A percentile compares a stretch with the other conserved stretches of the same genome.
phyloP scores from a whole-genome alignment of 768 basidiomycete genomes.

The Mycena galericulata region DNA sequence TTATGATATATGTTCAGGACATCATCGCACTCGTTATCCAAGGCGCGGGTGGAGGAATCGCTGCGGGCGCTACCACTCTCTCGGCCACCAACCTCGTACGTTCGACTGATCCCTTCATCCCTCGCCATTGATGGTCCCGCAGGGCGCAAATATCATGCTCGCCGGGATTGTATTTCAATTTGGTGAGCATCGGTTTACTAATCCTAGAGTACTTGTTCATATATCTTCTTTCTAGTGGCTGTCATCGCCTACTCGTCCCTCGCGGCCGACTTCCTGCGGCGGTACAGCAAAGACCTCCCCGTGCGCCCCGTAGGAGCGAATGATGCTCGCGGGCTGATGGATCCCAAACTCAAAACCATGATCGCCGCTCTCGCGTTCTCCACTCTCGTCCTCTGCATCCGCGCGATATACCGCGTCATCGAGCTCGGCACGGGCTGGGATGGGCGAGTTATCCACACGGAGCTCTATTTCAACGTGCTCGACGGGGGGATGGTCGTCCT shows the following conservation, averaged over 20 bases:
- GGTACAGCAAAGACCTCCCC: not conserved
- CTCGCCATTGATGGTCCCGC: not conserved
- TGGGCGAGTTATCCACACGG: constrained; percentile 60
- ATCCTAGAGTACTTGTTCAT: no score
- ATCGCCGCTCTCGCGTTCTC: not conserved
- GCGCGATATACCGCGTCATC: not conserved
- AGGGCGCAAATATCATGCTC: constrained; percentile 14
- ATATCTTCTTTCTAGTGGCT: not conserved
- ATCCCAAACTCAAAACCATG: not conserved
- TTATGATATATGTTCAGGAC: not conserved
- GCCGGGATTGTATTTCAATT: constrained; percentile 11
- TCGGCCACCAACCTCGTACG: not conserved
- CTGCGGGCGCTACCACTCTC: not conserved
- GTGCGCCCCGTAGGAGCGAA: not conserved
- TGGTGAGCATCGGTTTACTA: not conserved
- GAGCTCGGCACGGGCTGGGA: constrained; percentile 65
- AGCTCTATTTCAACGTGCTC: constrained; percentile 59
- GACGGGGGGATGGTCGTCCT: constrained; percentile 60
- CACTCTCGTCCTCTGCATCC: not conserved
- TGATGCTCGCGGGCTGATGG: not conserved
- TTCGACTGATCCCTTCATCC: no score
- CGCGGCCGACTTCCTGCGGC: not conserved
- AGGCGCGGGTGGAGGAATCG: not conserved
- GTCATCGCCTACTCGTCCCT: not conserved
- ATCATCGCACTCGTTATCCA: not conserved